Evolutionary conservation across 768 basidiomycete species (phyloP).

Genomic region (Leucogyrophana mollusca): DNA sequence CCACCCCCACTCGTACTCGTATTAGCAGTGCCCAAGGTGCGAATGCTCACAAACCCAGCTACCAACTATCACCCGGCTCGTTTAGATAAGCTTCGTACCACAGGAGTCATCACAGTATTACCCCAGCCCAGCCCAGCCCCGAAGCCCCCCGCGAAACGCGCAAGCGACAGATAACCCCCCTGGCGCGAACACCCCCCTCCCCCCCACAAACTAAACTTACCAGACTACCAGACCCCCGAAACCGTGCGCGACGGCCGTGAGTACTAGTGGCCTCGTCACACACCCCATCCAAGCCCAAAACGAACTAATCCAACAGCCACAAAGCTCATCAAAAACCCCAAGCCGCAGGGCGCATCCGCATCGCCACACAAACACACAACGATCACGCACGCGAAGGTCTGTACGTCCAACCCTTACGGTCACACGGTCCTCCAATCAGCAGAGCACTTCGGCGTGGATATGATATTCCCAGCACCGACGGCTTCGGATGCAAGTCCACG

Average conservation of each 20-base stretch:
- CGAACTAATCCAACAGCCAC: conserved; percentile 57
- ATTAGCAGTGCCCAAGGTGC: conserved; percentile 78
- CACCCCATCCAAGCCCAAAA: not conserved
- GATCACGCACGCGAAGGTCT: conserved; percentile 80
- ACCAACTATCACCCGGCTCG: not conserved
- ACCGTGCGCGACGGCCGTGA: conserved; percentile 90
- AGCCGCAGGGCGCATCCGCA: conserved; percentile 70
- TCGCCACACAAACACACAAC: conserved; percentile 94
- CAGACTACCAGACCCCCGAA: conserved; percentile 89
- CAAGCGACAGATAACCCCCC: conserved; percentile 70
- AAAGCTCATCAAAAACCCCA: conserved; percentile 77
- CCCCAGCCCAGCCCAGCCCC: conserved; percentile 85
- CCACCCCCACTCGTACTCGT: no score
- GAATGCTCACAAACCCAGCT: conserved; percentile 15
- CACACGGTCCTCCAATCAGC: conserved; percentile 42
- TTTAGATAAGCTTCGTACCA: not conserved
- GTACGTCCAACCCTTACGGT: conserved; percentile 5
- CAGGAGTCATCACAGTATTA: conserved; percentile 83
- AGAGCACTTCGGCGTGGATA: conserved; percentile 77
- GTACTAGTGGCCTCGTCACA: conserved; percentile 22
- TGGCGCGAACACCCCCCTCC: conserved; percentile 83
- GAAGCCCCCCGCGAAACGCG: conserved; percentile 79
- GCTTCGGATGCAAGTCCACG: conserved; percentile 73
- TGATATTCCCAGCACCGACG: conserved; percentile 87
- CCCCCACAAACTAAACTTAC: conserved; percentile 88